phyloP scores from a whole-genome alignment of 2,329 filamentous ascomycete species.

The Pyrenophora seminiperda region DNA sequence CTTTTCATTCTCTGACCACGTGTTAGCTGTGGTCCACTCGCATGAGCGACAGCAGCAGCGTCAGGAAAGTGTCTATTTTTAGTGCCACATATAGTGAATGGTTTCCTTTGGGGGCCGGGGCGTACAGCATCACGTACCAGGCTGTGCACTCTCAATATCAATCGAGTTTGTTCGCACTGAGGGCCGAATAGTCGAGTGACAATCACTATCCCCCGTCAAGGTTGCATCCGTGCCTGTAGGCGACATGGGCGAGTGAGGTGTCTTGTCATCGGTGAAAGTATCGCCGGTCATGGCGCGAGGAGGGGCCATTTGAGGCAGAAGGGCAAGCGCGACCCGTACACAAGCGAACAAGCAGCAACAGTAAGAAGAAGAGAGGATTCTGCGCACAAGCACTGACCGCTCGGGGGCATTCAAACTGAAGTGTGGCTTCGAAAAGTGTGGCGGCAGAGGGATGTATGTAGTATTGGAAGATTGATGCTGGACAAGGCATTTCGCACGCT shows the following conservation, averaged over 20 bases:
- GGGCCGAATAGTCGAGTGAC: conserved; percentile 17
- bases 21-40: conserved; percentile 16
- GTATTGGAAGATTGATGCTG: conserved; percentile 12
- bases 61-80: too few species aligned
- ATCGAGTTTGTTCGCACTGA: conserved; percentile 18
- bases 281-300: conserved; percentile 41
- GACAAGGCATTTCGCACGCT: conserved; percentile 10
- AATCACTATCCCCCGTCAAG: conserved; percentile 34
- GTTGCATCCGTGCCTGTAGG: conserved; percentile 39
- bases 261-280: conserved; percentile 34
- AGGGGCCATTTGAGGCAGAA: conserved; percentile 31
- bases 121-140: conserved; percentile 33
- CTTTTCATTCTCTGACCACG: conserved; percentile 26
- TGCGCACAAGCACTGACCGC: conserved; percentile 12
- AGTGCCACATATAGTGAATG: too few species aligned
- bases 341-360: conserved; percentile 14
- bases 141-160: conserved; percentile 35
- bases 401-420: conserved; percentile 24
- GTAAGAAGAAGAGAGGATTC: conserved; percentile 2
- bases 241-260: conserved; percentile 32
- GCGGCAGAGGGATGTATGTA: conserved; percentile 36
- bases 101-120: conserved; percentile 22
- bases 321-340: conserved; percentile 4
- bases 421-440: conserved; percentile 36
- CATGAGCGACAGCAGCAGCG: too few species aligned